These are phyloP conservation scores for Silene latifolia DNA, from an alignment of 148 eudicot species.

Conservation along the genomic window DNA sequence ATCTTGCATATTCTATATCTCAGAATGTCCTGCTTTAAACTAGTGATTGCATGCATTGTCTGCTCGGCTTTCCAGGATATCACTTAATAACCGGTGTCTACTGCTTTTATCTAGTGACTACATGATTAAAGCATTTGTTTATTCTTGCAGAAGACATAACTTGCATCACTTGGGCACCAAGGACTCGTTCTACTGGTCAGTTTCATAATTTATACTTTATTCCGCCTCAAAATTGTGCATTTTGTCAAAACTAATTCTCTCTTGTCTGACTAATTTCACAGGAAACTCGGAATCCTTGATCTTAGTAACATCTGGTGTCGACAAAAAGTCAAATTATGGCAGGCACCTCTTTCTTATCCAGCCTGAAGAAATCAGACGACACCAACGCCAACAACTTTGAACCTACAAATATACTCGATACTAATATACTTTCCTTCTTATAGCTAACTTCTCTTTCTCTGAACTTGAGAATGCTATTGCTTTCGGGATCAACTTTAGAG, in stretches of 20 bases:
- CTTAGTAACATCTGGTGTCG: slow-evolving; percentile 65
- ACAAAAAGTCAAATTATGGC: slow-evolving; percentile 97
- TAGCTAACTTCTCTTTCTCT: neutral
- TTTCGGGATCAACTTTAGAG: neutral
- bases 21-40: too few species aligned
- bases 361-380: slow-evolving; percentile 16
- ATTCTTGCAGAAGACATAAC: slow-evolving; percentile 93
- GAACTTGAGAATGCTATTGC: neutral
- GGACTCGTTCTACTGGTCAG: slow-evolving; percentile 50
- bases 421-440: slow-evolving; percentile 15
- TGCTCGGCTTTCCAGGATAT: too few species aligned
- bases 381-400: neutral
- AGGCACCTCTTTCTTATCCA: slow-evolving; percentile 47
- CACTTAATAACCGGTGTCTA: too few species aligned
- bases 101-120: neutral
- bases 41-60: too few species aligned
- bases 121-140: slow-evolving; percentile 34
- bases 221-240: neutral
- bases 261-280: slow-evolving; percentile 23
- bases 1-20: neutral
- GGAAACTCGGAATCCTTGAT: slow-evolving; percentile 45
- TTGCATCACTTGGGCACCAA: slow-evolving; percentile 88
- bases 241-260: neutral
- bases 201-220: slow-evolving; percentile 12
- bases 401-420: neutral